These are phyloP conservation scores for Ehretia macrophylla DNA, from an alignment of 257 asterid genomes.

Conservation along the genomic window DNA sequence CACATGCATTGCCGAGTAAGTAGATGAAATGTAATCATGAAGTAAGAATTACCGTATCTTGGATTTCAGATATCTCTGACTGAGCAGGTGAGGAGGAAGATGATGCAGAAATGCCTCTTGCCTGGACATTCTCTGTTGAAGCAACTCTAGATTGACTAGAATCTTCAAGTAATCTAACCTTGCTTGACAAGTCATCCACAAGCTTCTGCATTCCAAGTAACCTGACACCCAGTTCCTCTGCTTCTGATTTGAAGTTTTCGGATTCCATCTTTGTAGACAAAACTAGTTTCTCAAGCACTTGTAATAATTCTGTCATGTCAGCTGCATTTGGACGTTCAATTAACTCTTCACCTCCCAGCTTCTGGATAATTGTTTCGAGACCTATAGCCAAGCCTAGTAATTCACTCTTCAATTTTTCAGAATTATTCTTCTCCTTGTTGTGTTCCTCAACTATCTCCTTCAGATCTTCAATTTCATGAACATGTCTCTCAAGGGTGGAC, in stretches of 20 bases:
- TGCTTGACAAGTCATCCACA: slow-evolving; percentile 67
- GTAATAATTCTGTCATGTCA: slow-evolving; percentile 36
- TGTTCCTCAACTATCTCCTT: slow-evolving; percentile 47
- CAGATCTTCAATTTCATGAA: slow-evolving; percentile 53
- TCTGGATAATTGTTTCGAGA: slow-evolving; percentile 49
- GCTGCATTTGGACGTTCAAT: slow-evolving; percentile 42
- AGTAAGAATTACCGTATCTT: slow-evolving; percentile 54
- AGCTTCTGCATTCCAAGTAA: slow-evolving; percentile 56
- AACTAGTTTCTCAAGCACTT: slow-evolving; percentile 60
- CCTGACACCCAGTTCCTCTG: slow-evolving; percentile 65
- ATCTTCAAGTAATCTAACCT: slow-evolving; percentile 66
- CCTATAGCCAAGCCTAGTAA: slow-evolving; percentile 53
- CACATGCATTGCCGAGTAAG: too few relatives aligned
- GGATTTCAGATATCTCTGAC: slow-evolving; percentile 92
- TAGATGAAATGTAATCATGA: too few relatives aligned
- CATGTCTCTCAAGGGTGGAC: slow-evolving; percentile 53
- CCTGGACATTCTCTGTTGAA: slow-evolving; percentile 52
- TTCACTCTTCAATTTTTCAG: slow-evolving; percentile 39
- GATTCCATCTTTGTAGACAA: slow-evolving; percentile 51
- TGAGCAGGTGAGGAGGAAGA: slow-evolving; percentile 42
- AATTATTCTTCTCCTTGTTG: slow-evolving; percentile 28
- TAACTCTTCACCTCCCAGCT: slow-evolving; percentile 59
- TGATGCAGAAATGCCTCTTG: slow-evolving; percentile 44
- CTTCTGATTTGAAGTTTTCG: slow-evolving; percentile 52
- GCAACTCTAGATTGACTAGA: slow-evolving; percentile 38